Base-by-base conservation (phyloP, 129 eudicot genomes). In the Flaveria brownii region DNA sequence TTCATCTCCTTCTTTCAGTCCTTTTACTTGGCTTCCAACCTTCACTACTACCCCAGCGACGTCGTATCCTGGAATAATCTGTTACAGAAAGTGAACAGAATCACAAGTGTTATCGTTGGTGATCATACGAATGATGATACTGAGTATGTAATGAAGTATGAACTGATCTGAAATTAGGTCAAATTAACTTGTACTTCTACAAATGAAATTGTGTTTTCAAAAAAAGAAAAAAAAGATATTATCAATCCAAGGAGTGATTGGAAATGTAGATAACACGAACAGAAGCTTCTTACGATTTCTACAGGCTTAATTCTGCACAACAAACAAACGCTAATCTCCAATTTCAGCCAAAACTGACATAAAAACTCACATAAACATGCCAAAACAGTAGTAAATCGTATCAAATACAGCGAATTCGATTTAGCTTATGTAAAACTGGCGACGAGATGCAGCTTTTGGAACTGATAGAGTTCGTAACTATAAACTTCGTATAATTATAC, bases 1-100 rank as follows among this genome's bases (percentile, higher is more conserved):
- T 78, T 93, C 93, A 50, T 93, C 97, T 77, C 98, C 98, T 78
- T 82, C 98, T 62, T 93, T 93, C 25, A 93, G 78, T 39, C 72
- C 78, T 83, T 79, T 93, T 68, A 93, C 97, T 82, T 87, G 61
- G 77, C 91, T 88, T 12, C 97, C 98, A 50, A 90, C 93, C 77
- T 90, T 93, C 9, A 93, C 97, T 77, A 93, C 92, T 72, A 90
- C 84, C 5, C 97, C 98, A 26, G 97, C 96, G 6, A 88, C 89
- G 76, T 93, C 98, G 62, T 88, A 87, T 45, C 98, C 97, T 39
- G 98, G 98, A 64, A 88, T 84, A 74, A 87, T 85, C 98, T 92
- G 75, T 79, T 71, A 36, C 42, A 17, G 57, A 82, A 72, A 65
- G 4, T 33, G 28, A 72, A 73, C 8, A 2, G 49, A 68, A 20